Evolutionary conservation across 495 filamentous ascomycete species (phyloP), one percentile per base, ranked within the genome.

Genomic region (Talaromyces proteolyticus): DNA sequence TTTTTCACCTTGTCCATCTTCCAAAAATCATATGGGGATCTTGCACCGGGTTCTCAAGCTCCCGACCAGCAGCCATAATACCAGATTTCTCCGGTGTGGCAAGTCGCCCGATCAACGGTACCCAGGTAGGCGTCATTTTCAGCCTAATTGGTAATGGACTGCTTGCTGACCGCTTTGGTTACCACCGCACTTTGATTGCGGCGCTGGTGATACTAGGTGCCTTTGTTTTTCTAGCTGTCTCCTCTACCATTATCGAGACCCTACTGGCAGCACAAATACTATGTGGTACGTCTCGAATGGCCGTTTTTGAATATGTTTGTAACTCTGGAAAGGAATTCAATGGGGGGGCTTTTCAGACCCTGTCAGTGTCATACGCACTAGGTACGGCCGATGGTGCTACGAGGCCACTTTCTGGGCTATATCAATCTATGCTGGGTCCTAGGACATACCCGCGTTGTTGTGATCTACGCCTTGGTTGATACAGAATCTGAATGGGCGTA

Each of bases 81-180:
- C 51, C 52, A 64, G 18, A 50, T 78, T 23, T 50, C 70, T 14
- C 69, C 72, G 1, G 40, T 47, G 12, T 87, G 84, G 84, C 82
- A 87, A 54, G 67, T 4, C 83, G 80, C 16, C 68, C 87, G 16
- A 78, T 71, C 38, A 86, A 87, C 51, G 82, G 64, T n/a, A 66
- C 62, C 10, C 55, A 58, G 1, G 63, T 72, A 52, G 83, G 84
- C 22, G 81, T 84, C 56, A 76, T 87, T 29, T 72, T 88, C 47
- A 84, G 84, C 42, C 67, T 88, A 10, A 53, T 84, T 42, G 68
- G 84, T 57, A 86, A 84, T 52, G 84, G 84, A 50, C 78, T 62
- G 53, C 69, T 83, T 26, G 80, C 78, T 1, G 82, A 86, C 44
- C 66, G 72, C 2, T 84, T 82, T 50, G 84, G 84, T 0, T 86